Evolutionary conservation across 169 alveolate genomes (phyloP), one percentile per base, ranked within the genome.

Genomic region (Cyclospora cayetanensis): DNA sequence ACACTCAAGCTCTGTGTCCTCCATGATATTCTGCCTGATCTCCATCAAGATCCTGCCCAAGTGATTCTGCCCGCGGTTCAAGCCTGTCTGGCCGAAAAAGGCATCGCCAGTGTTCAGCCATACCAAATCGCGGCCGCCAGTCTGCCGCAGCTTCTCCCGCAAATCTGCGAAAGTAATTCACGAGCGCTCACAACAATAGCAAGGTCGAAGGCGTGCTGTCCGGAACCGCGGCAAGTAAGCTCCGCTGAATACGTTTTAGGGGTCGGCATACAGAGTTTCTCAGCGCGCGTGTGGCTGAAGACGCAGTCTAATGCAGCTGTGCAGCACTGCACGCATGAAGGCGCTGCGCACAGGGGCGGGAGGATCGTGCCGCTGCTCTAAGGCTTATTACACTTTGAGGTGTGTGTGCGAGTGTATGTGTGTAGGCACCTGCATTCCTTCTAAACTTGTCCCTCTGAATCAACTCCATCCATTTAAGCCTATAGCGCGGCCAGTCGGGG

Each of bases 41-140:
- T 84, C 87, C 94, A 85, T 84, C 29, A 92, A 60, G n/a, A 92
- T 92, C n/a, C 94, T 68, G 0, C 94, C 94, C 66, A 92, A n/a
- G 31, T 92, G 94, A 25, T 92, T 92, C 63, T 92, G 94, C n/a
- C 94, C 94, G 35, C 82, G 80, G 29, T 39, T 50, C 11, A 18
- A 1, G 34, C 70, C 42, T 4, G 90, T 68, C 20, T 83, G 83
- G 0, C 94, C 94, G 43, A 92, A 85, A 85, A 46, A 92, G 3
- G 70, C 11, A 60, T 92, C 94, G 1, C 60, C 85, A 20, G 65
- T 50, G 84, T 92, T 92, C 22, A 65, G 60, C 94, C 94, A 92
- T 20, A 84, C 92, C 15, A 92, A 34, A n/a, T 84, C 92, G 37
- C 94, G 82, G 53, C 88, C 91, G 29, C 90, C 94, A 5, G 94